Evolutionary conservation across 2,329 filamentous ascomycete genomes (phyloP), one percentile per base, ranked within the genome.

Genomic region (Ophiostoma piceae): DNA sequence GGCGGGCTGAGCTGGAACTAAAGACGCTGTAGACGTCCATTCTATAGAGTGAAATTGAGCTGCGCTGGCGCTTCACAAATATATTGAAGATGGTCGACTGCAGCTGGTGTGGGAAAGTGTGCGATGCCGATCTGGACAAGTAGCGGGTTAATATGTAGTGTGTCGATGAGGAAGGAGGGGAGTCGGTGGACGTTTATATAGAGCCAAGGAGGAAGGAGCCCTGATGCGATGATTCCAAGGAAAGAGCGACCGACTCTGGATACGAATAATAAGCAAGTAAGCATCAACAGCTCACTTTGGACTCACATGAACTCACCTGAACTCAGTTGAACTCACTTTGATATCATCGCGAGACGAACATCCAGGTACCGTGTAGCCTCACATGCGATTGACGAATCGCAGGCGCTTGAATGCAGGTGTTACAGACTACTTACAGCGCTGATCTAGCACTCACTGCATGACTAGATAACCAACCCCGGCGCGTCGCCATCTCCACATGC

Each of bases 11-110:
- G 75, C 81, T 84, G 73, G 80, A 82, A 75, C 77, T 81, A 51
- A 80, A 84, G 74, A 84, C 80, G 37, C 82, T 81, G 78, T 84
- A 82, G 82, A 82, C 82, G 78, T 85, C 83, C 84, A 85, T 85
- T 11, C 29, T 70, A 4, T 12, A 8, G 51, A 57, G 7, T 16
- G 3, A 26, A 7, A 57, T 8, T 16, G 3, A 26, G 14, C 2
- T 32, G 26, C 22, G 57, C 19, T 7, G 57, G 14, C 26, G 14
- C 14, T 32, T 16, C 26, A 32, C 14, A 4, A 32, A 62, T 16
- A 32, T 7, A 11, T 62, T 29, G 12, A 32, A 62, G 26, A 62
- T 26, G 11, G 26, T 1, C 7, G 57, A 62, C 22, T 62, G 57
- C 57, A 32, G 26, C 26, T n/a, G 22, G n/a, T 22, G 22, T 29